Percentiles rank a stretch among this genome's conserved stretches.
These are phyloP conservation scores for Theileria parva DNA, from an alignment of 169 alveolate genomes.

Conservation along the genomic window DNA sequence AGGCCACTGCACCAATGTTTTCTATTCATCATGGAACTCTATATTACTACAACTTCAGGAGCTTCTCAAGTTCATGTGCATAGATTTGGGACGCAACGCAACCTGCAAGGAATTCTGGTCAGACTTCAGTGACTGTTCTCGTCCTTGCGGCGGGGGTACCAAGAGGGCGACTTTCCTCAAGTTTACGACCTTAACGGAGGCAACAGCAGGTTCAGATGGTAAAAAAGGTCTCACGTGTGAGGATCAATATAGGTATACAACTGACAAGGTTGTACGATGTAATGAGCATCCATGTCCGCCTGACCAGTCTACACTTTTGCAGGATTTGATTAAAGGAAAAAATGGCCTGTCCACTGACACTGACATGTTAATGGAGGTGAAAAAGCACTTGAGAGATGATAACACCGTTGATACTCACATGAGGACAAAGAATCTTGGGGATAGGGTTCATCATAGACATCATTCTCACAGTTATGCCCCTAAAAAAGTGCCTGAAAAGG, in stretches of 20 bases:
- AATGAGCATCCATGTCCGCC: slow-evolving; percentile 42
- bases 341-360: neutral
- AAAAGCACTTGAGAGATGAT: neutral
- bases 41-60: neutral
- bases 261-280: slow-evolving; percentile 24
- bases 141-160: slow-evolving; percentile 58
- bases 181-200: slow-evolving; percentile 29
- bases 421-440: neutral
- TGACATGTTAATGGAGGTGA: neutral
- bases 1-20: slow-evolving; percentile 30
- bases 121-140: slow-evolving; percentile 41
- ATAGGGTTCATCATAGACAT: neutral
- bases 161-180: slow-evolving; percentile 24
- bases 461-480: neutral
- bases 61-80: slow-evolving; percentile 19
- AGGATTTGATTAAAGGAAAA: neutral
- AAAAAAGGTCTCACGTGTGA: slow-evolving; percentile 55
- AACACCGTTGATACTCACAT: neutral
- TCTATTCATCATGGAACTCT: neutral
- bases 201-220: slow-evolving; percentile 21
- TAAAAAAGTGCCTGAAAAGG: neutral
- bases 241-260: slow-evolving; percentile 30
- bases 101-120: slow-evolving; percentile 59
- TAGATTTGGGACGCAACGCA: slow-evolving; percentile 29
- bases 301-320: neutral